Conservation (phyloP, 306 rosid species). For the Castanea mollissima region DNA sequence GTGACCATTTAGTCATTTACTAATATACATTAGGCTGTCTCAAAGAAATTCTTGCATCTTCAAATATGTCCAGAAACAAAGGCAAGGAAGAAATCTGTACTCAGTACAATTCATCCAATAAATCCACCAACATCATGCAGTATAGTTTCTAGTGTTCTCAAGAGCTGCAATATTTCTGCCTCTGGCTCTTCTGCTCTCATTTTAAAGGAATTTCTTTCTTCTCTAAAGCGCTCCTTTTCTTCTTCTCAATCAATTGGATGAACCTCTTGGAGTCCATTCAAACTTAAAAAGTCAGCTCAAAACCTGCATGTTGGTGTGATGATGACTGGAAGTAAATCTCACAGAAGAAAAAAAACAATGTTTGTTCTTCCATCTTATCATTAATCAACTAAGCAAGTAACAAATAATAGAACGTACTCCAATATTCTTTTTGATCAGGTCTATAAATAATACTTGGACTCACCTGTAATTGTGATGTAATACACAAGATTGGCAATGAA, state of each 20-base stretch:
- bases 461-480: background rate
- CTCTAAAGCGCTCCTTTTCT: slow-evolving; percentile 80
- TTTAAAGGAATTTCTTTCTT: slow-evolving; percentile 90
- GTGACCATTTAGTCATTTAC: too few species aligned
- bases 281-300: slow-evolving; percentile 57
- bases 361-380: slow-evolving; percentile 55
- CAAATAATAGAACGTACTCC: background rate
- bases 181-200: slow-evolving; percentile 91
- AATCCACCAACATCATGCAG: too few species aligned
- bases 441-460: background rate
- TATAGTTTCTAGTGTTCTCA: too few species aligned
- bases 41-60: too few species aligned
- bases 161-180: slow-evolving; percentile 26
- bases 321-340: slow-evolving; percentile 98
- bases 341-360: slow-evolving; percentile 92
- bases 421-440: background rate
- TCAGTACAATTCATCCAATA: too few species aligned
- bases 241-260: slow-evolving; percentile 89
- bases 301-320: slow-evolving; percentile 73
- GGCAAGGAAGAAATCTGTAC: too few species aligned
- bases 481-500: background rate
- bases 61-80: too few species aligned
- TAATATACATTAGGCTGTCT: too few species aligned
- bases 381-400: background rate
- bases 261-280: slow-evolving; percentile 79